Percentiles rank a stretch among this genome's conserved stretches.
phyloP scores from a whole-genome alignment of 176 grass and related monocot genomes.

The Phoenix dactylifera region DNA sequence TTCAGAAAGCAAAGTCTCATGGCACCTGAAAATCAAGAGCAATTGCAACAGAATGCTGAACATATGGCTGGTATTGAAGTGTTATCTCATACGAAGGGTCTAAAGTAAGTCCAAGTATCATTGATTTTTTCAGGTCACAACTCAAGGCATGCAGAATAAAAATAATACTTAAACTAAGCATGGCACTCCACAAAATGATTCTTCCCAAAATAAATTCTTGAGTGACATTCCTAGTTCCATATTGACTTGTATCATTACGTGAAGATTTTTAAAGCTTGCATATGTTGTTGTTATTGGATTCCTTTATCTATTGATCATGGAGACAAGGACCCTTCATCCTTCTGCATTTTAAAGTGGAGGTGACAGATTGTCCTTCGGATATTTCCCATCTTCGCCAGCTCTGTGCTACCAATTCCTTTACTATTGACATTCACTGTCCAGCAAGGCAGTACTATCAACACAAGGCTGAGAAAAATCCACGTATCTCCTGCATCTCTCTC shows the following conservation, averaged over 20 bases:
- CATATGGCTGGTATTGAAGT: slow-evolving; percentile 14
- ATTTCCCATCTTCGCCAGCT: slow-evolving; percentile 60
- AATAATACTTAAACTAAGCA: no score
- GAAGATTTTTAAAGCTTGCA: no score
- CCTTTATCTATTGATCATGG: slow-evolving; percentile 41
- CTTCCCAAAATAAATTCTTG: no score
- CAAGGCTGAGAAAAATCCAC: slow-evolving; percentile 28
- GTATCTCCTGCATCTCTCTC: slow-evolving; percentile 56
- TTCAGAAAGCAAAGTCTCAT: slow-evolving; percentile 41
- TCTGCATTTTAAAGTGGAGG: slow-evolving; percentile 53
- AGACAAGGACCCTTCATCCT: slow-evolving; percentile 28
- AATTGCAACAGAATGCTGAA: slow-evolving; percentile 16
- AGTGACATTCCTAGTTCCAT: no score
- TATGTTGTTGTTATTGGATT: slow-evolving; percentile 28
- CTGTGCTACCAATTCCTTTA: slow-evolving; percentile 32
- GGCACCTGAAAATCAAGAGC: slow-evolving; percentile 22
- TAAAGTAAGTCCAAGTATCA: slow-evolving; percentile 26
- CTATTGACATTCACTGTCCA: slow-evolving; percentile 56
- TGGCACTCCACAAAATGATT: no score
- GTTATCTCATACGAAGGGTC: slow-evolving; percentile 34
- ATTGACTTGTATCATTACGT: no score
- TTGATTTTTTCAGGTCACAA: no score
- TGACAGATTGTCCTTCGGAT: slow-evolving; percentile 59
- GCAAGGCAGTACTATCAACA: slow-evolving; percentile 74
- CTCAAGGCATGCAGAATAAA: no score